These are phyloP conservation scores for Lumnitzera racemosa DNA, from an alignment of 345 rosid genomes.

Conservation along the genomic window DNA sequence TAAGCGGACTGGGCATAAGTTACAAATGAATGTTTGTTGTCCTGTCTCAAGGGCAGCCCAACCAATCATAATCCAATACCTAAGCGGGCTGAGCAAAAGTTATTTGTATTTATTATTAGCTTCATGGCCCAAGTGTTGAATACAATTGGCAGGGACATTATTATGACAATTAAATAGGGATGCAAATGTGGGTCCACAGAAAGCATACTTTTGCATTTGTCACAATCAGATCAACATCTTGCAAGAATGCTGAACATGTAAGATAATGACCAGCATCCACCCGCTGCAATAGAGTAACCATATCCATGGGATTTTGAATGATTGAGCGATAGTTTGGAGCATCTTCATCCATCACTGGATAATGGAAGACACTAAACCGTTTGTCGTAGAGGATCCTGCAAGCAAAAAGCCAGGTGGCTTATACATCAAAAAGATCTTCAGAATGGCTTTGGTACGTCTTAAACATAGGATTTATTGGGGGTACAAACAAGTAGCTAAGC, in stretches of 20 bases:
- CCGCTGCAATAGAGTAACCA: conserved; percentile 80
- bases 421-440: not conserved
- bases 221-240: conserved; percentile 87
- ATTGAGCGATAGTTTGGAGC: conserved; percentile 87
- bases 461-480: not conserved
- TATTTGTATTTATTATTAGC: too few relatives aligned
- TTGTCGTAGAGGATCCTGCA: conserved; percentile 85
- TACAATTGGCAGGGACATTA: not conserved
- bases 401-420: not conserved
- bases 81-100: too few relatives aligned
- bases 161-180: conserved; percentile 1
- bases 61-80: too few relatives aligned
- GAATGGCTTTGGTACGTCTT: not conserved
- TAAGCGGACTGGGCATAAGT: too few relatives aligned
- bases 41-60: too few relatives aligned
- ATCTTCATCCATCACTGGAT: conserved; percentile 90
- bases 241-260: conserved; percentile 75
- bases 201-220: conserved; percentile 75
- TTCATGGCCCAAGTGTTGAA: too few relatives aligned
- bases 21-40: too few relatives aligned
- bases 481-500: not conserved
- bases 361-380: conserved; percentile 87
- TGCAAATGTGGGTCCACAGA: not conserved
- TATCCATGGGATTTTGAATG: conserved; percentile 93
- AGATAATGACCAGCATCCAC: conserved; percentile 87